Conservation (phyloP, 106 monocot genomes). For the Platanthera zijinensis region DNA sequence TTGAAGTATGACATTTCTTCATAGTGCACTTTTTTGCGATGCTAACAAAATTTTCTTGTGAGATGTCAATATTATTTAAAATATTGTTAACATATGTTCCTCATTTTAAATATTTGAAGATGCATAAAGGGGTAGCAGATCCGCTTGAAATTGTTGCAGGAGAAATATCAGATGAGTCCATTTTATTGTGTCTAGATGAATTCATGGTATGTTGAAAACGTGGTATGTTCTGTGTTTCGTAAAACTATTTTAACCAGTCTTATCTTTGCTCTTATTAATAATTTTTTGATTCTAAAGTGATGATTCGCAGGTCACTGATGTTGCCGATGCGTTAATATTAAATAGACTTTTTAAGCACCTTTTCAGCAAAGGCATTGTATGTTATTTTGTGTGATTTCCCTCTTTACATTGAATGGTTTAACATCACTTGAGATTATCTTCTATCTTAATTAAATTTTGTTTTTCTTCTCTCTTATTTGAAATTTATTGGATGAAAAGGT, state of each 20-base stretch:
- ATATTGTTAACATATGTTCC: background rate
- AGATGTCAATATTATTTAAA: background rate
- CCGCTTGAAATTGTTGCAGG: constrained; percentile 94
- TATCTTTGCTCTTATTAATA: background rate
- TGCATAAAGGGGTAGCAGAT: constrained; percentile 94
- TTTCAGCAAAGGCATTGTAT: constrained; percentile 90
- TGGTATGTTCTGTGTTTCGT: constrained; percentile 24
- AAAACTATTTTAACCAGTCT: background rate
- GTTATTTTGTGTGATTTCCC: constrained; percentile 7
- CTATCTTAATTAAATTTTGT: background rate
- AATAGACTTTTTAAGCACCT: constrained; percentile 90
- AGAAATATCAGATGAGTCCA: constrained; percentile 93
- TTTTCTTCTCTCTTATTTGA: background rate
- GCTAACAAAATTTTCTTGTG: background rate
- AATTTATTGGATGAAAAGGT: constrained; percentile 27
- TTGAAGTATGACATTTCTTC: background rate
- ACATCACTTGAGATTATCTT: background rate
- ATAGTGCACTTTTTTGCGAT: background rate
- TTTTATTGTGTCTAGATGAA: constrained; percentile 95
- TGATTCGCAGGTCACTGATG: constrained; percentile 84
- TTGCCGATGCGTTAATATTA: constrained; percentile 97
- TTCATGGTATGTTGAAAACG: constrained; percentile 74
- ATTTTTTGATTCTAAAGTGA: background rate
- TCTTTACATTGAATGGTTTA: constrained; percentile 9
- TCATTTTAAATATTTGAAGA: constrained; percentile 35